Percentiles rank a stretch among this genome's conserved stretches.
Evolutionary conservation across 805 yeast species (phyloP).

Genomic region (Saccharomycopsis selenospora): DNA sequence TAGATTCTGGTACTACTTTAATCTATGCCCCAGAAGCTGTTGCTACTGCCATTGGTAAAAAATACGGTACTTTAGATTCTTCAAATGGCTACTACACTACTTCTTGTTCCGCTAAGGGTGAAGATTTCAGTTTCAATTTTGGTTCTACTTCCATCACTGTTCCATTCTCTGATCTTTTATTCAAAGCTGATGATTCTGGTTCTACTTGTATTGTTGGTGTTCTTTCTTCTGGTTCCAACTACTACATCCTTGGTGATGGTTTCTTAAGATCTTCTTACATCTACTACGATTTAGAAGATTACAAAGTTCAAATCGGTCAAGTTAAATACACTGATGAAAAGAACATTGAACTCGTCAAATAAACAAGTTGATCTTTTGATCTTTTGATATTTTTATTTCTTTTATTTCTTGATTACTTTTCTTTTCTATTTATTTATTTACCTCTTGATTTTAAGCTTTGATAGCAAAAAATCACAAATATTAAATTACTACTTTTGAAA

Average conservation of each 20-base stretch:
- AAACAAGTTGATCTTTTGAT: not conserved
- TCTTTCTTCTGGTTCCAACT: constrained; percentile 29
- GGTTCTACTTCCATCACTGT: constrained; percentile 48
- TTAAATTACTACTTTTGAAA: too few relatives aligned
- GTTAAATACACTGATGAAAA: constrained; percentile 29
- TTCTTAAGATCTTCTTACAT: constrained; percentile 47
- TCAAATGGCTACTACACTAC: constrained; percentile 39
- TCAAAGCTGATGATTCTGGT: constrained; percentile 19
- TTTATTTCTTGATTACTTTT: not conserved
- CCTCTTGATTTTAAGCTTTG: too few relatives aligned
- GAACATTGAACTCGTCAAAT: constrained; percentile 24
- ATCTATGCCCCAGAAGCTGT: constrained; percentile 37
- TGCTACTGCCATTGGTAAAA: constrained; percentile 24
- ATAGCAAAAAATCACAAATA: too few relatives aligned
- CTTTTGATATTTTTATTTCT: constrained; percentile 6
- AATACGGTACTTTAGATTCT: constrained; percentile 30
- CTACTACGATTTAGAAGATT: constrained; percentile 45
- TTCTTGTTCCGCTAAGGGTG: constrained; percentile 35
- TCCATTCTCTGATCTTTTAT: constrained; percentile 36
- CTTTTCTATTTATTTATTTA: not conserved
- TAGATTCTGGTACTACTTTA: constrained; percentile 56
- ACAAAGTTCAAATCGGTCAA: constrained; percentile 40
- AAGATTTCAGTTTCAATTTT: constrained; percentile 42
- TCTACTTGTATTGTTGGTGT: constrained; percentile 42
- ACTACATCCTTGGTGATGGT: constrained; percentile 45